These are phyloP conservation scores for Fusarium domesticum DNA, from an alignment of 2,329 filamentous ascomycete genomes.

Conservation along the genomic window DNA sequence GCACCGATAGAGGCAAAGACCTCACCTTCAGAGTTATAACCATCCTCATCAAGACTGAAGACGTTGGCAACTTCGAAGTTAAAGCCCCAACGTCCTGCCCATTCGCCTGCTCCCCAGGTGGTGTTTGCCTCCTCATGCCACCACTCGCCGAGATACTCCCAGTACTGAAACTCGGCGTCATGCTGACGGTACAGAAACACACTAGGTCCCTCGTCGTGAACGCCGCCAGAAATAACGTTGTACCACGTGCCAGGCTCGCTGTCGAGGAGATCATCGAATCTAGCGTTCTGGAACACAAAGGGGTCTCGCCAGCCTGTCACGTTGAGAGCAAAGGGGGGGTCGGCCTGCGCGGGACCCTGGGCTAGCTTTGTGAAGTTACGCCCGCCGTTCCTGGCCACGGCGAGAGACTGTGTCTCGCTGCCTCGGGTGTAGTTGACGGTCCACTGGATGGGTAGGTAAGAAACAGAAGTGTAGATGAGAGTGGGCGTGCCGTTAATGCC, in stretches of 20 bases:
- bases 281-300: slow-evolving; percentile 22
- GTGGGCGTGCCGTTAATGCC: slow-evolving; percentile 44
- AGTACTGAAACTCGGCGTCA: slow-evolving; percentile 24
- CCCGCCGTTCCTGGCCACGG: slow-evolving; percentile 38
- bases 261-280: slow-evolving; percentile 16
- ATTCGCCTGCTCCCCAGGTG: slow-evolving; percentile 35
- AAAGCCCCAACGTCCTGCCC: slow-evolving; percentile 40
- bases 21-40: slow-evolving; percentile 39
- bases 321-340: slow-evolving; percentile 21
- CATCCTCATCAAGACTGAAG: slow-evolving; percentile 39
- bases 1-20: slow-evolving; percentile 41
- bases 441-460: slow-evolving; percentile 45
- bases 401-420: slow-evolving; percentile 45
- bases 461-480: slow-evolving; percentile 44
- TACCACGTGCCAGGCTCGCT: slow-evolving; percentile 22
- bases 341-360: slow-evolving; percentile 21
- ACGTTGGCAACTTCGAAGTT: slow-evolving; percentile 47
- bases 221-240: slow-evolving; percentile 20
- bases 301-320: slow-evolving; percentile 26
- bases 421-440: slow-evolving; percentile 44
- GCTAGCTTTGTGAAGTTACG: slow-evolving; percentile 24
- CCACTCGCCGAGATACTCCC: slow-evolving; percentile 27
- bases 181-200: slow-evolving; percentile 25
- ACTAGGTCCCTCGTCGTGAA: slow-evolving; percentile 22
- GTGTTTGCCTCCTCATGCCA: slow-evolving; percentile 39